phyloP scores from a whole-genome alignment of 164 flowering plant species.

The Malania oleifera region DNA sequence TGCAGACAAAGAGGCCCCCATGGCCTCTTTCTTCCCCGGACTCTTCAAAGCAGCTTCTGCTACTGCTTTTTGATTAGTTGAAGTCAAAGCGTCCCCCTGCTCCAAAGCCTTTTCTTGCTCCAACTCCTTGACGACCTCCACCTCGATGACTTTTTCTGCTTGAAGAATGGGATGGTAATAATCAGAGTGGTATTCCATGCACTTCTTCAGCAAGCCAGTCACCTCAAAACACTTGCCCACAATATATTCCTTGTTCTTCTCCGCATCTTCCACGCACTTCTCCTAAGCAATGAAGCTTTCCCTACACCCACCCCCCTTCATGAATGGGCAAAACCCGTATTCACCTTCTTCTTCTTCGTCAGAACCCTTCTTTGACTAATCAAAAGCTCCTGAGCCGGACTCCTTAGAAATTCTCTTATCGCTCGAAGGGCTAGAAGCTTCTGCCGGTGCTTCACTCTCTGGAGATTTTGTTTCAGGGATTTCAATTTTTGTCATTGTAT shows the following conservation, averaged over 20 bases:
- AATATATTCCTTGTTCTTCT: constrained; percentile 59
- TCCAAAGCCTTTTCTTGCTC: constrained; percentile 30
- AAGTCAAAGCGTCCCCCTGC: neutral
- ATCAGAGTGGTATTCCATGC: constrained; percentile 83
- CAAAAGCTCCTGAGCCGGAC: neutral
- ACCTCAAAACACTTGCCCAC: constrained; percentile 66
- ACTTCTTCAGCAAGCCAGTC: constrained; percentile 52
- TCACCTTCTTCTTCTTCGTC: constrained; percentile 76
- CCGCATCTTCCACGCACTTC: constrained; percentile 67
- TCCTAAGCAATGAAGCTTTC: constrained; percentile 75
- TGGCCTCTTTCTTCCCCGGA: too few relatives aligned
- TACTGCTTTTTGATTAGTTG: neutral
- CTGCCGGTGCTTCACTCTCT: neutral
- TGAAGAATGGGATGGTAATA: constrained; percentile 66
- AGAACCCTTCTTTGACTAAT: constrained; percentile 21
- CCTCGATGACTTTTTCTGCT: constrained; percentile 68
- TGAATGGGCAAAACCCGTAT: constrained; percentile 87
- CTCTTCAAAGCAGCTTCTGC: neutral
- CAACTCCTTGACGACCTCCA: constrained; percentile 44
- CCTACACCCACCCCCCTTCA: constrained; percentile 88
- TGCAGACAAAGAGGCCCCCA: too few relatives aligned
- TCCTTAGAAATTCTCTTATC: neutral
- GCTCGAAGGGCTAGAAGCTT: neutral
- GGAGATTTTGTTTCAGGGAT: too few relatives aligned
- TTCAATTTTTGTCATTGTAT: neutral